These are phyloP conservation scores for Coemansia erecta DNA, from an alignment of 192 early-diverging fungal genomes.

Conservation along the genomic window DNA sequence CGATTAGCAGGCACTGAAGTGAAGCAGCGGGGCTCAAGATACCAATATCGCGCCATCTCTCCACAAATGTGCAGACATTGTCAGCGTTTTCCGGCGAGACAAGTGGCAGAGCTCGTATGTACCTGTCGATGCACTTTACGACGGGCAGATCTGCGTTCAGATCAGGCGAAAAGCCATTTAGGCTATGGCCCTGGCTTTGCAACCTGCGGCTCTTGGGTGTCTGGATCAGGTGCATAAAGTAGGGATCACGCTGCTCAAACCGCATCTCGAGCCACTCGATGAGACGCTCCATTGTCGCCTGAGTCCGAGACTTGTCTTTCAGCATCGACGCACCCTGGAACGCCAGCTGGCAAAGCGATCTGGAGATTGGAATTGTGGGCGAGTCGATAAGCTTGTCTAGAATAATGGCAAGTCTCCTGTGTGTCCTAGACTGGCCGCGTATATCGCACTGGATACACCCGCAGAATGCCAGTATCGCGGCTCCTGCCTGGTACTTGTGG, in stretches of 20 bases:
- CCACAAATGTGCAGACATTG: neutral
- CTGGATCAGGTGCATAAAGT: neutral
- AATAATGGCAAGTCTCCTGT: neutral
- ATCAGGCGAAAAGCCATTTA: neutral
- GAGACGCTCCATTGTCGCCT: neutral
- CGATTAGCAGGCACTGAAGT: neutral
- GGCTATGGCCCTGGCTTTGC: neutral
- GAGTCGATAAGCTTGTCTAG: slow-evolving; percentile 1
- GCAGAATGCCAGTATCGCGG: slow-evolving; percentile 11
- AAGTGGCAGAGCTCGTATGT: neutral
- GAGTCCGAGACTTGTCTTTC: neutral
- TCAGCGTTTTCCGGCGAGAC: neutral
- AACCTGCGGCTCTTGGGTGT: too few relatives aligned
- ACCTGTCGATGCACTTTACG: neutral
- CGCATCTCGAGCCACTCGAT: neutral
- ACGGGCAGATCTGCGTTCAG: neutral
- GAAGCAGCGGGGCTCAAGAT: neutral
- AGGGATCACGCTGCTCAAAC: slow-evolving; percentile 1
- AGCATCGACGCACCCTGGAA: neutral
- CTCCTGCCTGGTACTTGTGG: slow-evolving; percentile 6
- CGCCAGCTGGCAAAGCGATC: slow-evolving; percentile 2
- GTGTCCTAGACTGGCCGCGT: neutral
- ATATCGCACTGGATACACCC: slow-evolving; percentile 1
- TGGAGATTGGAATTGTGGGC: neutral
- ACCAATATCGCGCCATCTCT: neutral